Evolutionary conservation across 768 basidiomycete species (phyloP).

Genomic region (Jaapia argillacea): DNA sequence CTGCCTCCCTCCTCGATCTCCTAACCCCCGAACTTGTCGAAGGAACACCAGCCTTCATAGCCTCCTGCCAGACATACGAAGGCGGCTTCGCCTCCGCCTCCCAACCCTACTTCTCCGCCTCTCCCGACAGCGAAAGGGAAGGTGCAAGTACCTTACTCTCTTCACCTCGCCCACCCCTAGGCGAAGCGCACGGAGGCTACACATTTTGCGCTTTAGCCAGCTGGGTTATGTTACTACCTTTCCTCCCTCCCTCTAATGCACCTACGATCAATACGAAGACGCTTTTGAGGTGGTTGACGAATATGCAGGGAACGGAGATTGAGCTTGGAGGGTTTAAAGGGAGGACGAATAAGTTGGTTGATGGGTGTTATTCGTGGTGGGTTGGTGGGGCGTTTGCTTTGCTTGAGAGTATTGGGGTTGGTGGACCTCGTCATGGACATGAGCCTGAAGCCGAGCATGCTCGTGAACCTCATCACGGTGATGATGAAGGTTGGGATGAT

Average conservation of each 20-base stretch:
- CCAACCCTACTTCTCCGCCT: slow-evolving; percentile 43
- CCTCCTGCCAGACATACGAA: slow-evolving; percentile 94
- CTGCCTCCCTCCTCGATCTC: slow-evolving; percentile 75
- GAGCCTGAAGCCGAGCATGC: slow-evolving; percentile 37
- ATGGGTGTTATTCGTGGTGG: slow-evolving; percentile 99
- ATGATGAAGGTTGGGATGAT: slow-evolving; percentile 52
- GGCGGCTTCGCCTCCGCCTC: slow-evolving; percentile 86
- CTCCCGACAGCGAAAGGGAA: no score
- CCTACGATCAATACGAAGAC: slow-evolving; percentile 45
- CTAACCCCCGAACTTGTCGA: slow-evolving; percentile 81
- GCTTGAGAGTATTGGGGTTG: slow-evolving; percentile 48
- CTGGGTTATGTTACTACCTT: slow-evolving; percentile 68
- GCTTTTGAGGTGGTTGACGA: slow-evolving; percentile 71
- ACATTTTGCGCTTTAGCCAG: slow-evolving; percentile 88
- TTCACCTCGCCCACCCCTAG: slow-evolving; percentile 62
- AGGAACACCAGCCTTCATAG: slow-evolving; percentile 71
- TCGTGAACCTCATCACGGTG: slow-evolving; percentile 28
- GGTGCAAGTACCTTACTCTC: slow-evolving; percentile 25
- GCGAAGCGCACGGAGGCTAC: slow-evolving; percentile 97
- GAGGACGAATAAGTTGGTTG: slow-evolving; percentile 95
- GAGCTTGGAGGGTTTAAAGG: slow-evolving; percentile 93
- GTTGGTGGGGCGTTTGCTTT: slow-evolving; percentile 82
- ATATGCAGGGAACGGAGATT: slow-evolving; percentile 74
- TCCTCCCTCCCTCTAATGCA: slow-evolving; percentile 20
- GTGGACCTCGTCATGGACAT: slow-evolving; percentile 22